Conservation (phyloP, 441 rosid species). For the Populus hybrid region DNA sequence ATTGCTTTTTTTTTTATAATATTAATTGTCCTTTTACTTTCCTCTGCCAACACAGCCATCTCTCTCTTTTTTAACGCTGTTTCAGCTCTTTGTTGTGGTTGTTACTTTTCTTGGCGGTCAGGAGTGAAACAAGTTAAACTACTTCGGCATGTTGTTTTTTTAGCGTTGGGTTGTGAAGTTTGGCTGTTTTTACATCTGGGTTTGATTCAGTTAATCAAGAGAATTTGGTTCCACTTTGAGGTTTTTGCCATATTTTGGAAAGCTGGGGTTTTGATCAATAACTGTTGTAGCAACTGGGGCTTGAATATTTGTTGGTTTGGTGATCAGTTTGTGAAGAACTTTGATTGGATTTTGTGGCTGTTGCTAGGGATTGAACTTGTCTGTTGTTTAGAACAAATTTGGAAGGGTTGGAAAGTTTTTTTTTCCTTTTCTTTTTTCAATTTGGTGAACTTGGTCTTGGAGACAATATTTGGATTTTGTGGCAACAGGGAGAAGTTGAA, state of each 20-base stretch:
- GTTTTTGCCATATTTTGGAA: background rate
- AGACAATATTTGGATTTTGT: slow-evolving; percentile 13
- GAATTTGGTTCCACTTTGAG: slow-evolving; percentile 12
- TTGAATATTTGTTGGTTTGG: background rate
- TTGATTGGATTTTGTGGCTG: background rate
- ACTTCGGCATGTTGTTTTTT: background rate
- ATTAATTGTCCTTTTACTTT: background rate
- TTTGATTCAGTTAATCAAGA: slow-evolving; percentile 16
- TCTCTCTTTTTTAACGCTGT: background rate
- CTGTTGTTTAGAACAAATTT: slow-evolving; percentile 1
- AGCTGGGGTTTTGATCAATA: slow-evolving; percentile 11
- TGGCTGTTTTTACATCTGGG: slow-evolving; percentile 4
- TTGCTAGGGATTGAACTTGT: slow-evolving; percentile 1
- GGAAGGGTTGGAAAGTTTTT: background rate
- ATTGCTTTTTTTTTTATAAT: too few species aligned
- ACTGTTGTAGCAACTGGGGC: background rate
- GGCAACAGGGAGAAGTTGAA: slow-evolving; percentile 7
- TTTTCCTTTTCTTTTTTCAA: too few species aligned
- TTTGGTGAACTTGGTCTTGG: slow-evolving; percentile 6
- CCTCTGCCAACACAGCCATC: background rate
- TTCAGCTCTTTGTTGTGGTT: background rate
- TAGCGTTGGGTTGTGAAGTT: slow-evolving; percentile 1
- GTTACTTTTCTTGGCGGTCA: background rate
- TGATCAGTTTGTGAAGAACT: background rate
- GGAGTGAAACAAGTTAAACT: background rate